Evolutionary conservation across 768 basidiomycete species (phyloP).

Genomic region (Neoboletus magnificus): DNA sequence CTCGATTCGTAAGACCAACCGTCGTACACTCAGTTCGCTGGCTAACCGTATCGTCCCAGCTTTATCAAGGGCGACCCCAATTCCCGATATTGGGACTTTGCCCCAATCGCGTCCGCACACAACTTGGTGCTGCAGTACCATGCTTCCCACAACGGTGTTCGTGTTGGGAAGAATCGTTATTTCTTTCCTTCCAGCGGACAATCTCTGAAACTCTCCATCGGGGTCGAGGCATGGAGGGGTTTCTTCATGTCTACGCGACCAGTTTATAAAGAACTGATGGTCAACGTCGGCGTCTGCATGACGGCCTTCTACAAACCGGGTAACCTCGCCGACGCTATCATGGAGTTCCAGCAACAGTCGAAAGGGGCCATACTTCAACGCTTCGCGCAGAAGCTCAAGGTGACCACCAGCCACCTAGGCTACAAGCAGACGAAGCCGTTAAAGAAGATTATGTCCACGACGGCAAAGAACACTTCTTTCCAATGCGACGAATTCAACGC

Average conservation of each 20-base stretch:
- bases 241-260: conserved; percentile 53
- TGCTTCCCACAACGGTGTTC: conserved; percentile 42
- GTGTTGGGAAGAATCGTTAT: conserved; percentile 49
- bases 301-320: conserved; percentile 56
- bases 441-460: conserved; percentile 35
- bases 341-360: conserved; percentile 43
- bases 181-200: conserved; percentile 41
- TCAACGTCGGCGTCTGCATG: conserved; percentile 55
- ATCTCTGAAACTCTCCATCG: conserved; percentile 30
- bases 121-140: conserved; percentile 47
- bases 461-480: conserved; percentile 51
- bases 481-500: conserved; percentile 53
- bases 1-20: conserved; percentile 33
- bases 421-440: conserved; percentile 51
- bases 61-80: conserved; percentile 37
- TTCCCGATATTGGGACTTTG: conserved; percentile 39
- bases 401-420: conserved; percentile 54
- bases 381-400: conserved; percentile 53
- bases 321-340: conserved; percentile 58
- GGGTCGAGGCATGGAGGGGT: conserved; percentile 45
- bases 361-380: conserved; percentile 42
- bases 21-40: neutral
- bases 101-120: conserved; percentile 43
- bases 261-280: conserved; percentile 45
- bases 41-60: conserved; percentile 25